phyloP scores from a whole-genome alignment of 2,329 filamentous ascomycete genomes.

The Aspergillus eucalypticola region DNA sequence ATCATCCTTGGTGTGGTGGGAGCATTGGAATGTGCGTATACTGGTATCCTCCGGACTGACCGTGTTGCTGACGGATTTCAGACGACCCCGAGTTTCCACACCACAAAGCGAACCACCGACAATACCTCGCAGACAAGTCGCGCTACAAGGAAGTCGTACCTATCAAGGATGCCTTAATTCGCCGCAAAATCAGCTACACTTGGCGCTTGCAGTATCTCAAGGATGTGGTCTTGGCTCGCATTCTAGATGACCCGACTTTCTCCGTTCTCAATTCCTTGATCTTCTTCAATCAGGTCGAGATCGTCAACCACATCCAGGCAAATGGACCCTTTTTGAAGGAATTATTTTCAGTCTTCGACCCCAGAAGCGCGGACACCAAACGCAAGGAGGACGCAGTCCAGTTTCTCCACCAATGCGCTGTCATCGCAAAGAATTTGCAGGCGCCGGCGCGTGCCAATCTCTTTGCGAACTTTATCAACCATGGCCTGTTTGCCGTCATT shows the following conservation, averaged over 20 bases:
- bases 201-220: slow-evolving; percentile 96
- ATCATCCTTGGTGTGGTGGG: slow-evolving; percentile 90
- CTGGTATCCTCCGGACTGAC: background rate
- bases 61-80: slow-evolving; percentile 39
- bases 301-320: slow-evolving; percentile 88
- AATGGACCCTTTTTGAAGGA: slow-evolving; percentile 78
- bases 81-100: slow-evolving; percentile 96
- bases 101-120: slow-evolving; percentile 95
- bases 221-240: slow-evolving; percentile 94
- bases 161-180: slow-evolving; percentile 79
- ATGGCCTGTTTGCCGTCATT: slow-evolving; percentile 86
- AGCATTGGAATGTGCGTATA: slow-evolving; percentile 73
- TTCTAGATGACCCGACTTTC: slow-evolving; percentile 96
- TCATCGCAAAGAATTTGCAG: slow-evolving; percentile 92
- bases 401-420: slow-evolving; percentile 95
- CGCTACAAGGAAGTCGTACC: slow-evolving; percentile 95
- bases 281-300: slow-evolving; percentile 98
- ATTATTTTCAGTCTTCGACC: slow-evolving; percentile 80
- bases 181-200: slow-evolving; percentile 91
- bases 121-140: slow-evolving; percentile 84
- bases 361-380: slow-evolving; percentile 62
- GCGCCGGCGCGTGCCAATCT: slow-evolving; percentile 75
- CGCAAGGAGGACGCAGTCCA: slow-evolving; percentile 91
- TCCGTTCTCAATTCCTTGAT: slow-evolving; percentile 96
- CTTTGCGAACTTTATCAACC: slow-evolving; percentile 84